A percentile compares a stretch with the other conserved stretches of the same genome.
These are phyloP conservation scores for Rosa rugosa DNA, from an alignment of 306 rosid species.

Conservation along the genomic window DNA sequence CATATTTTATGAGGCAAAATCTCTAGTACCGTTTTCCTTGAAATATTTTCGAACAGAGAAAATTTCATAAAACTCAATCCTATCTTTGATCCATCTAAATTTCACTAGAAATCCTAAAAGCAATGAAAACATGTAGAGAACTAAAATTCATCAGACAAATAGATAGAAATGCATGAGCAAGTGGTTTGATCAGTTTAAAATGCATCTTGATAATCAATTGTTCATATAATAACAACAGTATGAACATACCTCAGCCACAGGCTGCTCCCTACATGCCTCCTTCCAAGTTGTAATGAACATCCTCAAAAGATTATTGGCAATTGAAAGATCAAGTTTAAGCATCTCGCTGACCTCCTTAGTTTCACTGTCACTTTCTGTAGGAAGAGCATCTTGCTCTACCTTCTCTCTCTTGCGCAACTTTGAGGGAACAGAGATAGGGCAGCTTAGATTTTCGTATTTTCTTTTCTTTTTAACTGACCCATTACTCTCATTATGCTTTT, in stretches of 20 bases:
- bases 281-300: slow-evolving; percentile 78
- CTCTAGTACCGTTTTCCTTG: background rate
- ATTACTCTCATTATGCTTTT: slow-evolving; percentile 27
- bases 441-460: slow-evolving; percentile 17
- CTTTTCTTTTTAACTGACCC: slow-evolving; percentile 42
- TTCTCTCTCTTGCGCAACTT: slow-evolving; percentile 22
- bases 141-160: background rate
- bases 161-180: background rate
- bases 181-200: background rate
- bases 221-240: slow-evolving; percentile 8
- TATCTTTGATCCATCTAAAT: background rate
- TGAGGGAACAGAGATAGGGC: slow-evolving; percentile 14
- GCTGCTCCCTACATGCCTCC: slow-evolving; percentile 56
- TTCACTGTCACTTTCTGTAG: slow-evolving; percentile 16
- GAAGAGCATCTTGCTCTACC: slow-evolving; percentile 23
- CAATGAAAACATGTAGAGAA: background rate
- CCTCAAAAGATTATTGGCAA: slow-evolving; percentile 46
- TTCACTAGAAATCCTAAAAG: background rate
- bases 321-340: slow-evolving; percentile 34
- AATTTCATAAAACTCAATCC: background rate
- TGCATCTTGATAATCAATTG: background rate
- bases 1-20: background rate
- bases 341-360: slow-evolving; percentile 13
- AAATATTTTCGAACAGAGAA: background rate
- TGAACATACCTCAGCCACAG: slow-evolving; percentile 54